phyloP scores from a whole-genome alignment of 495 filamentous ascomycete species.

The Lasiosphaeria miniovina region DNA sequence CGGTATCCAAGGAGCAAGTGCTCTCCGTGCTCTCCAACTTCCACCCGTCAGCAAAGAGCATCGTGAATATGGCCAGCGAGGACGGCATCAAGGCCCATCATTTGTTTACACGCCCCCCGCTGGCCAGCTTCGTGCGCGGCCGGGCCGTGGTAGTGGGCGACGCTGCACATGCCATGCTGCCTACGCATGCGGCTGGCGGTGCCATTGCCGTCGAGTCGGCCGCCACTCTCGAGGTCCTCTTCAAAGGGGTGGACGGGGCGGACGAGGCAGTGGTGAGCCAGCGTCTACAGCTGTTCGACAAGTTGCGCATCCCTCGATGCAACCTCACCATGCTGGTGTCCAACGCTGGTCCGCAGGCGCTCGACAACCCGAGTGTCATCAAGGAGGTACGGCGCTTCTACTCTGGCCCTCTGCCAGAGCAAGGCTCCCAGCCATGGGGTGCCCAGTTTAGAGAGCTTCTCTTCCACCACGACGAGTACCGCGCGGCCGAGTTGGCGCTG shows the following conservation, averaged over 20 bases:
- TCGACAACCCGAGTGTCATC: conserved; percentile 26
- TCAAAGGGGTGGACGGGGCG: conserved; percentile 14
- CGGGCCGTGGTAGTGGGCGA: conserved; percentile 28
- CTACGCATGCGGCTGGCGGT: conserved; percentile 27
- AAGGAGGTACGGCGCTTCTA: conserved; percentile 31
- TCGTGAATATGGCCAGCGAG: conserved; percentile 28
- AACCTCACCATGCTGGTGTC: conserved; percentile 34
- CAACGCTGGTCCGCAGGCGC: conserved; percentile 24
- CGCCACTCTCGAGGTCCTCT: conserved; percentile 26
- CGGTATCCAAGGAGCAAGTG: conserved; percentile 15
- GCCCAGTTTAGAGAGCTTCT: conserved; percentile 24
- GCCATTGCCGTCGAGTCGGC: conserved; percentile 30
- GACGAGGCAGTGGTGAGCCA: conserved; percentile 6
- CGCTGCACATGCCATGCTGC: conserved; percentile 33
- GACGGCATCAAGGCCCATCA: conserved; percentile 33
- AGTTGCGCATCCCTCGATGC: conserved; percentile 28
- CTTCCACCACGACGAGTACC: conserved; percentile 29
- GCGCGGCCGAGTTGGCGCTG: conserved; percentile 19
- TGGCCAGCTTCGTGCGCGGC: conserved; percentile 26
- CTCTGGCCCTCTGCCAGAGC: conserved; percentile 24
- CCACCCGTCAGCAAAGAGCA: conserved; percentile 17
- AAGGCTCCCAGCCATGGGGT: conserved; percentile 20
- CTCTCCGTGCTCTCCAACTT: conserved; percentile 24
- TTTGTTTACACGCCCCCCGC: conserved; percentile 22
- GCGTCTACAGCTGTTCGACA: conserved; percentile 26